Evolutionary conservation across 768 basidiomycete genomes (phyloP), one percentile per base, ranked within the genome.

Genomic region (Boletus sp.): DNA sequence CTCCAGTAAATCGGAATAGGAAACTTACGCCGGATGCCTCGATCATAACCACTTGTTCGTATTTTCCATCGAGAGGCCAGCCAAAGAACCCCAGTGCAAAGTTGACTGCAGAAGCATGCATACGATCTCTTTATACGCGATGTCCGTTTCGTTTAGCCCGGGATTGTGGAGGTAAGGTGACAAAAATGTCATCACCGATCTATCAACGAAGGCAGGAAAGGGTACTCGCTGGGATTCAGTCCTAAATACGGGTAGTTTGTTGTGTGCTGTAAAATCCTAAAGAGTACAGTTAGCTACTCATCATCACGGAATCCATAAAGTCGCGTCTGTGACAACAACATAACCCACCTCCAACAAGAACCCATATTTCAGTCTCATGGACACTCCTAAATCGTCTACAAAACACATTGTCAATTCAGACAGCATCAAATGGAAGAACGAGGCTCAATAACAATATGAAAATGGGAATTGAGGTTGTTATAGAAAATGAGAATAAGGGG

Each of bases 31-130:
- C 82, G 0, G 72, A 45, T 11, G 74, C 79, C 69, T 93, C 89
- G 48, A 92, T 87, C 20, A 82, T 89, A 52, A 92, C 84, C 46
- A 84, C 83, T 68, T 92, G 85, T 59, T 90, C 85, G 64, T 90
- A 92, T 67, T 91, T 78, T 18, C 79, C 79, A 7, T 86, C 82
- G 11, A 87, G 77, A 9, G 90, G 90, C 63, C 85, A 85, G 9
- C 87, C 87, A 65, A 88, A 89, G 77, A 90, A 89, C 1, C 90
- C 90, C 36, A 86, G 72, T 3, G 85, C 86, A 55, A 87, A 87
- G 62, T 87, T 87, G 59, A 82, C 57, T 1, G 84, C 85, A 2
- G 85, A 86, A 15, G 80, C 72, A 17, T 82, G 76, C 85, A 87
- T 87, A n/a, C 86, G 87, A 67, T 91, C 82, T 65, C 89, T 90